Evolutionary conservation across 805 yeast genomes (phyloP).

Genomic region (Zygosaccharomyces rouxii): DNA sequence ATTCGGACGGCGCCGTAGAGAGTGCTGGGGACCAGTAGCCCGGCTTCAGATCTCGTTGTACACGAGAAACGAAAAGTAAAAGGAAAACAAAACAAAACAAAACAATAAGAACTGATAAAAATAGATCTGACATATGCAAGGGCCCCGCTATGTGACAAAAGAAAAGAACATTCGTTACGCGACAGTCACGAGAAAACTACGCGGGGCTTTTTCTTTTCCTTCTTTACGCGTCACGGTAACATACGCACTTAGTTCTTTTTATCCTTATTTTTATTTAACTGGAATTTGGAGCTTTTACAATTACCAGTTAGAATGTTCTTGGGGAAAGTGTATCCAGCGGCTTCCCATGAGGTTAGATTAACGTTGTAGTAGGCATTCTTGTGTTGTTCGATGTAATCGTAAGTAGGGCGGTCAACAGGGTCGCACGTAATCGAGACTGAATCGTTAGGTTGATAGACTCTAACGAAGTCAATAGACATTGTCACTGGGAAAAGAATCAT

Average conservation of each 20-base stretch:
- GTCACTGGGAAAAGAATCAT: conserved; percentile 70
- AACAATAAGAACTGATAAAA: no score
- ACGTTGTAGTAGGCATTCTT: conserved; percentile 59
- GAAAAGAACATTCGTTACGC: no score
- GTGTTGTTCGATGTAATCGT: conserved; percentile 73
- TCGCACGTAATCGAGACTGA: conserved; percentile 69
- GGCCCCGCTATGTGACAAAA: no score
- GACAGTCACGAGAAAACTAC: no score
- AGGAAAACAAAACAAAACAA: no score
- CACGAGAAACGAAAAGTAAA: no score
- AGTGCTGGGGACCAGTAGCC: no score
- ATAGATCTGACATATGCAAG: no score
- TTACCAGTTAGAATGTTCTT: conserved; percentile 54
- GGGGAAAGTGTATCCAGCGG: conserved; percentile 70
- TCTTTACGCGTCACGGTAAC: background rate
- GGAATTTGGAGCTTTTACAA: conserved; percentile 38
- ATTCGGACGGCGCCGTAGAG: no score
- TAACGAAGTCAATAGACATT: conserved; percentile 76
- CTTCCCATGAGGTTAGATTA: conserved; percentile 70
- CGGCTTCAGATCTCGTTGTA: no score
- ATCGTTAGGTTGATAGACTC: conserved; percentile 83
- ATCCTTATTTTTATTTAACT: background rate
- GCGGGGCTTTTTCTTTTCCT: no score
- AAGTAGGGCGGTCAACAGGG: conserved; percentile 80
- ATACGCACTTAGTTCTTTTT: background rate